Evolutionary conservation across 768 basidiomycete genomes (phyloP).

Genomic region (Leccinum sublutescens): DNA sequence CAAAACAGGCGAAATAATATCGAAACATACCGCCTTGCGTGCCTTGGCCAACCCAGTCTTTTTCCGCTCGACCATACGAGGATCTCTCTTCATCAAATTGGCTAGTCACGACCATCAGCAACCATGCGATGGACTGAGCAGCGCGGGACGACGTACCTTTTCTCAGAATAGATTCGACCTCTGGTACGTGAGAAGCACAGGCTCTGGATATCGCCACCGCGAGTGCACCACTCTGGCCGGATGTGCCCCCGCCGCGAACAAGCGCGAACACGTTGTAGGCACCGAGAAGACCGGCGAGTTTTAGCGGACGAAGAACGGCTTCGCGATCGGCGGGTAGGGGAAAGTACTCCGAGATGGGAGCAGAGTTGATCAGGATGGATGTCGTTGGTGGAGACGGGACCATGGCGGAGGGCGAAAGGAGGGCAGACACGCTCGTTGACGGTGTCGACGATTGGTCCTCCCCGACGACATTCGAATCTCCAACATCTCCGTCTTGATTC

Average conservation of each 20-base stretch:
- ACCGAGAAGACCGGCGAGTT: constrained; percentile 78
- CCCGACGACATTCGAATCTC: constrained; percentile 2
- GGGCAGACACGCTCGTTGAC: constrained; percentile 12
- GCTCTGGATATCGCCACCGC: constrained; percentile 76
- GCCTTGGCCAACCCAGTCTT: constrained; percentile 94
- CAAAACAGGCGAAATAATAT: background rate
- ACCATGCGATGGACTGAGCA: background rate
- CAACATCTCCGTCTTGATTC: constrained; percentile 33
- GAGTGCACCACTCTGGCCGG: constrained; percentile 89
- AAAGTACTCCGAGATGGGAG: constrained; percentile 80
- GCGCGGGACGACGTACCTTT: constrained; percentile 48
- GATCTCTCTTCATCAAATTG: constrained; percentile 85
- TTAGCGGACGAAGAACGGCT: constrained; percentile 77
- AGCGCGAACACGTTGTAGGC: constrained; percentile 79
- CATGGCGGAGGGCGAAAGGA: constrained; percentile 19
- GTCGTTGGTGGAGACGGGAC: constrained; percentile 45
- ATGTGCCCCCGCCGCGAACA: constrained; percentile 83
- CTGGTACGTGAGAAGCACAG: constrained; percentile 67
- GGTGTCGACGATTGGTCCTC: background rate
- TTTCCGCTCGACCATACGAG: constrained; percentile 97
- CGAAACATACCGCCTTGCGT: constrained; percentile 71
- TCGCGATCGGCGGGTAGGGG: constrained; percentile 73
- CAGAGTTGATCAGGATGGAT: constrained; percentile 81
- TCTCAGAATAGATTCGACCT: constrained; percentile 60
- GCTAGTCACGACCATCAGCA: constrained; percentile 43